A percentile compares a stretch with the other conserved stretches of the same genome.
Conservation (phyloP, 371 early-diverging fungal species). For the Rhizopus arrhizus region DNA sequence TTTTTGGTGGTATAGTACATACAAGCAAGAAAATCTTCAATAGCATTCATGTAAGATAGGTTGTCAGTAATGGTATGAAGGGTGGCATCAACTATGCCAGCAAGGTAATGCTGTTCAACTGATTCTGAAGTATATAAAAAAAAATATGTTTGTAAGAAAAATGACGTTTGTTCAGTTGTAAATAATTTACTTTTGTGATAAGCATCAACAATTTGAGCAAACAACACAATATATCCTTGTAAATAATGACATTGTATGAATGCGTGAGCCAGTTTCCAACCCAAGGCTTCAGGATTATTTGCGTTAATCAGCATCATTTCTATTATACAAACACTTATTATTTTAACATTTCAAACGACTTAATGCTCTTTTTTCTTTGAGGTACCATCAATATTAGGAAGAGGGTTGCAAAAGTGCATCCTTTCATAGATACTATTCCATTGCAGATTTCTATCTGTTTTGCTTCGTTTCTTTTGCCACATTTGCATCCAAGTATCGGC, state of each 20-base stretch:
- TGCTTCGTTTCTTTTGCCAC: not conserved
- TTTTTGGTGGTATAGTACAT: not conserved
- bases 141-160: too few relatives aligned
- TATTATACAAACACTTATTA: not conserved
- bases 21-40: not conserved
- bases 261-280: not conserved
- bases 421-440: slow-evolving; percentile 2
- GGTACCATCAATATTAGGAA: not conserved
- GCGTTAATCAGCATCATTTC: not conserved
- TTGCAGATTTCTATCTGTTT: not conserved
- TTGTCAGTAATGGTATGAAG: not conserved
- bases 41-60: not conserved
- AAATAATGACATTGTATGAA: not conserved
- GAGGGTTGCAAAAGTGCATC: not conserved
- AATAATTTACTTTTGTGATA: not conserved
- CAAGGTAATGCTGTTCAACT: not conserved
- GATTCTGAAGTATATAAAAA: not conserved
- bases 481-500: not conserved
- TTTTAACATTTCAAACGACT: not conserved
- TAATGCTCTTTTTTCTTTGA: not conserved
- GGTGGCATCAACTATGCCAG: not conserved
- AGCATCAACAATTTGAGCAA: not conserved
- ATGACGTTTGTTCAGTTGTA: too few relatives aligned
- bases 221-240: not conserved
- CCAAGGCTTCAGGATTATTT: not conserved